Conservation (phyloP, 331 rosid species). For the Quercus phellos region DNA sequence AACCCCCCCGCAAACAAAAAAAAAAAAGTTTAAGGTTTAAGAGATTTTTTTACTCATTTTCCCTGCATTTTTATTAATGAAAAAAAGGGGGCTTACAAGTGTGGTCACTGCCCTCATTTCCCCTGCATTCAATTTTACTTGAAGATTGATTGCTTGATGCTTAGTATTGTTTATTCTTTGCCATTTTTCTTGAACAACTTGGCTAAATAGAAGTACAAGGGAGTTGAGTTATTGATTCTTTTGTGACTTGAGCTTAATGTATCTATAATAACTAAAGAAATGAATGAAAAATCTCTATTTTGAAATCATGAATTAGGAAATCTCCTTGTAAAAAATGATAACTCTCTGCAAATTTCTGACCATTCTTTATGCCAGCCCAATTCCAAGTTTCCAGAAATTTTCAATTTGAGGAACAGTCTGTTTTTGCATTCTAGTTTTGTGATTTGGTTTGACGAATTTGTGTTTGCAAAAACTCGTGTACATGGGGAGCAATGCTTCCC, state of each 20-base stretch:
- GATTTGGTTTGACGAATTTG: too few species aligned
- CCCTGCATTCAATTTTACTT: too few species aligned
- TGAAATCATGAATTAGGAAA: not conserved
- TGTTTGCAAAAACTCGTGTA: too few species aligned
- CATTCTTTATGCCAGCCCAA: too few species aligned
- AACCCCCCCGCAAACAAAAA: too few species aligned
- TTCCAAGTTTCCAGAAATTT: too few species aligned
- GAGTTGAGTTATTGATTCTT: not conserved
- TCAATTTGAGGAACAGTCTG: too few species aligned
- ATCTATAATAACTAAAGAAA: not conserved
- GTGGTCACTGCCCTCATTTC: too few species aligned
- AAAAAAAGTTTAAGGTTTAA: not conserved
- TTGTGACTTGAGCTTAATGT: not conserved
- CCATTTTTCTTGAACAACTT: not conserved
- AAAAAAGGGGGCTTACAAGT: too few species aligned
- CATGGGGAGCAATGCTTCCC: too few species aligned
- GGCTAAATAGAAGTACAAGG: not conserved
- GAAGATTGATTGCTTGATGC: not conserved
- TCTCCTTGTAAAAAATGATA: not conserved
- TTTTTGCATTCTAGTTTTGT: too few species aligned
- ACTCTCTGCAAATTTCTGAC: not conserved
- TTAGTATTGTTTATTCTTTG: not conserved
- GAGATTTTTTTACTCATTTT: not conserved
- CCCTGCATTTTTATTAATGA: not conserved
- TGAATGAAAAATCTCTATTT: not conserved